A percentile compares a stretch with the other conserved stretches of the same genome.
phyloP scores from a whole-genome alignment of 139 green algal species.

The Astrephomene gubernaculifera region DNA sequence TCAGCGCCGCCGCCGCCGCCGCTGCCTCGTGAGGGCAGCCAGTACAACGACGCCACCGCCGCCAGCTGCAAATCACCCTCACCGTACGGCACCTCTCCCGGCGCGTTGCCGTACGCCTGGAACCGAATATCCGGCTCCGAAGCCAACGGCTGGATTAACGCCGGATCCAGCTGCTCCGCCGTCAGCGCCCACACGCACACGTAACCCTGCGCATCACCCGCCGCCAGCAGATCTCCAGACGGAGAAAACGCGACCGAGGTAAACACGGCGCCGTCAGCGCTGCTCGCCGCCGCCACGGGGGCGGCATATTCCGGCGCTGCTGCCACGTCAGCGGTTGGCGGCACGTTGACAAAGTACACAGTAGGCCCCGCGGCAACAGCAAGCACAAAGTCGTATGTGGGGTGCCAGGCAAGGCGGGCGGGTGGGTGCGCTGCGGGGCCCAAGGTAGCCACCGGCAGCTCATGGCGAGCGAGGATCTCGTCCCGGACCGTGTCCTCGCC shows the following conservation, averaged over 20 bases:
- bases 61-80: neutral
- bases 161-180: slow-evolving; percentile 2
- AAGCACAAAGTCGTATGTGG: slow-evolving; percentile 58
- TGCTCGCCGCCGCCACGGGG: slow-evolving; percentile 26
- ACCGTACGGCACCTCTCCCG: neutral
- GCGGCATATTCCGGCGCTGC: slow-evolving; percentile 36
- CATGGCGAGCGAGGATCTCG: slow-evolving; percentile 36
- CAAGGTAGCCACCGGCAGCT: slow-evolving; percentile 20
- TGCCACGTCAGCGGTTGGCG: slow-evolving; percentile 42
- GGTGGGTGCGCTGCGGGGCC: neutral
- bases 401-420: slow-evolving; percentile 62
- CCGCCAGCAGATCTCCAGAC: slow-evolving; percentile 65
- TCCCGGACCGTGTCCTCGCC: slow-evolving; percentile 38
- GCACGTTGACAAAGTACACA: slow-evolving; percentile 58
- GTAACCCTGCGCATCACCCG: slow-evolving; percentile 49
- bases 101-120: slow-evolving; percentile 32
- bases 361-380: slow-evolving; percentile 49
- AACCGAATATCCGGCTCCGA: slow-evolving; percentile 9
- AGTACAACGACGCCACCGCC: slow-evolving; percentile 23
- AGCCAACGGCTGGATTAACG: slow-evolving; percentile 9
- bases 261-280: slow-evolving; percentile 28
- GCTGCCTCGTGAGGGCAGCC: slow-evolving; percentile 4
- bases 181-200: slow-evolving; percentile 64
- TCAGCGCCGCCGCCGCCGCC: neutral
- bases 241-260: slow-evolving; percentile 63